phyloP scores from a whole-genome alignment of 1,284 basidiomycete species.

The Ceratobasidium sp. region DNA sequence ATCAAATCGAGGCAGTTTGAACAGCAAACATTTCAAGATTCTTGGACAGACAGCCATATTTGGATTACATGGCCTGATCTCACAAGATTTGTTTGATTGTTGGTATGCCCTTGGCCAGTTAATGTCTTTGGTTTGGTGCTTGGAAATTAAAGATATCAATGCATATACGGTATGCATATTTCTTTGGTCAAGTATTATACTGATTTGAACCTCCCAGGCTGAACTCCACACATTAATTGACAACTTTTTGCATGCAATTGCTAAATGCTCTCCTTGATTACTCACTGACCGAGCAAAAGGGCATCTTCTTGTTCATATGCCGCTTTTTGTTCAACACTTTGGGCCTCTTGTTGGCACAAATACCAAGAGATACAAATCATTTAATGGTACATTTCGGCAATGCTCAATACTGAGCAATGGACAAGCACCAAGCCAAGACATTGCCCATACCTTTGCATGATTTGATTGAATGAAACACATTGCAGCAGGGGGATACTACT shows the following conservation, averaged over 20 bases:
- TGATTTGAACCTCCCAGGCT: conserved; percentile 43
- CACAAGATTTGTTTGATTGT: not conserved
- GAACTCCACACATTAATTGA: conserved; percentile 48
- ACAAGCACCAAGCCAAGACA: conserved; percentile 52
- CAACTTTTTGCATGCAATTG: conserved; percentile 50
- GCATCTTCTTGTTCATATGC: conserved; percentile 50
- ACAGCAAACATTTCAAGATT: conserved; percentile 34
- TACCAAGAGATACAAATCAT: conserved; percentile 51
- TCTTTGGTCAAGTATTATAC: conserved; percentile 45
- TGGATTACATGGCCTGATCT: conserved; percentile 2
- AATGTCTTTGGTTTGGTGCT: conserved; percentile 35
- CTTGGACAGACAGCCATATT: conserved; percentile 11
- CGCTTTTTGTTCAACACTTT: conserved; percentile 49
- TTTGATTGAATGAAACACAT: conserved; percentile 48
- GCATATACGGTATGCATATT: conserved; percentile 47
- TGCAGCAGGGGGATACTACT: too few species aligned
- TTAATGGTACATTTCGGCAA: conserved; percentile 50
- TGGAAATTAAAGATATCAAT: conserved; percentile 48
- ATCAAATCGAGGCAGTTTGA: conserved; percentile 31
- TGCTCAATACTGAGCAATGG: conserved; percentile 52
- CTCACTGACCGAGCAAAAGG: conserved; percentile 51
- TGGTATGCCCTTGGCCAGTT: conserved; percentile 7
- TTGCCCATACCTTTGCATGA: conserved; percentile 47
- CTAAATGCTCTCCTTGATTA: conserved; percentile 47
- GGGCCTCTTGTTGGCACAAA: conserved; percentile 50